Evolutionary conservation across 1,139 yeast genomes (phyloP), one percentile per base, ranked within the genome.

Genomic region (Saccharomyces hybrid): DNA sequence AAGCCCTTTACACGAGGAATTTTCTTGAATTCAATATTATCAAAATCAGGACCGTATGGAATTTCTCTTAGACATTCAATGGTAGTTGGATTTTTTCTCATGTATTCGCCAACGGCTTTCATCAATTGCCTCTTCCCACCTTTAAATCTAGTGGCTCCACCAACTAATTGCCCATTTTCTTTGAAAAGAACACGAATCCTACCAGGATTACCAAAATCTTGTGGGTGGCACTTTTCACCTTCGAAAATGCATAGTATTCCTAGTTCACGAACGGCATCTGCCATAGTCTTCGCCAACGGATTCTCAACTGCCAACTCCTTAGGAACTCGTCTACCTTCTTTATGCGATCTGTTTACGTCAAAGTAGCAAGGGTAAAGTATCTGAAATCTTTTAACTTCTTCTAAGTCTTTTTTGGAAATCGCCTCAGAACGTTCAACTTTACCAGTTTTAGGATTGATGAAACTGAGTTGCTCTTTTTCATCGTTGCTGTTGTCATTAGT

Each of bases 181-280:
- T 82, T 84, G 46, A 87, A 63, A 50, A 82, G 73, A 20, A 90
- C 87, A 62, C 96, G 80, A 41, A 93, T 93, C 63, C 98, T 79
- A 13, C 99, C 99, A 1, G 97, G 95, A 67, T 93, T 93, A 58
- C 98, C 96, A 79, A 87, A 93, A 72, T 93, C 99, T 69, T 90
- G 96, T 8, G 99, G 99, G 71, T 93, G 99, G 3, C 86, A 73
- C 72, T 90, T 93, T 58, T 86, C 89, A 59, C 93, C 83, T 71
- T 87, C 93, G 59, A 83, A 76, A 53, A 84, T 75, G 47, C 71
- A 69, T 1, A 74, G 76, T 46, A 72, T 57, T 23, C 68, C 68
- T 29, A 73, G 48, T 8, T 60, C 47, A 23, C 71, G 66, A 29
- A 86, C 76, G 0, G 79, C 86, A 54, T 88, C 95, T 34, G 87